These are phyloP conservation scores for Populus ilicifolia DNA, from an alignment of 345 rosid species.

Conservation along the genomic window DNA sequence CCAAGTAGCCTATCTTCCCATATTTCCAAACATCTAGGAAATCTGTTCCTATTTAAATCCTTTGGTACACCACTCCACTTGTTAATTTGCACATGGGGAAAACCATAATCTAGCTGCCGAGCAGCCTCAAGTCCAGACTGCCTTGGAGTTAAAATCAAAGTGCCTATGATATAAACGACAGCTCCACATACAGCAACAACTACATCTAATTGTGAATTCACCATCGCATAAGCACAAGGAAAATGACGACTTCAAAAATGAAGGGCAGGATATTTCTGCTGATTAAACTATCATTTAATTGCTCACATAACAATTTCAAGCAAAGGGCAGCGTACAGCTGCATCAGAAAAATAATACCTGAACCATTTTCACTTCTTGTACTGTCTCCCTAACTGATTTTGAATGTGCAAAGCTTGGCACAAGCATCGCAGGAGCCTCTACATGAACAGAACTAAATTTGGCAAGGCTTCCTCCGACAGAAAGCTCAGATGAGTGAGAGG, in stretches of 20 bases:
- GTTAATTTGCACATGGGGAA: neutral
- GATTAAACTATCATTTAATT: neutral
- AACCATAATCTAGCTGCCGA: neutral
- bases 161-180: neutral
- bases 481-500: conserved; percentile 42
- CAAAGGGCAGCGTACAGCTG: neutral
- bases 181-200: neutral
- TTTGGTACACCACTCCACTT: too few species aligned
- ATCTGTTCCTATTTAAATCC: neutral
- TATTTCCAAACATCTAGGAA: too few species aligned
- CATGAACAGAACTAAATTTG: conserved; percentile 31
- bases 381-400: conserved; percentile 66
- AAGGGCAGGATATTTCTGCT: neutral
- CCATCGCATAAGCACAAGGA: neutral
- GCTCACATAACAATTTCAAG: neutral
- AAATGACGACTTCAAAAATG: neutral
- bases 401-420: conserved; percentile 69
- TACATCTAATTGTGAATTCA: neutral
- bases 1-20: neutral
- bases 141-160: neutral
- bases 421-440: conserved; percentile 64
- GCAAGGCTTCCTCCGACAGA: conserved; percentile 42
- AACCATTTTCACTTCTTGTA: conserved; percentile 80
- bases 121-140: neutral
- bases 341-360: conserved; percentile 44